A percentile compares a stretch with the other conserved stretches of the same genome.
These are phyloP conservation scores for Gossypium longicalyx DNA, from an alignment of 345 rosid species.

Conservation along the genomic window DNA sequence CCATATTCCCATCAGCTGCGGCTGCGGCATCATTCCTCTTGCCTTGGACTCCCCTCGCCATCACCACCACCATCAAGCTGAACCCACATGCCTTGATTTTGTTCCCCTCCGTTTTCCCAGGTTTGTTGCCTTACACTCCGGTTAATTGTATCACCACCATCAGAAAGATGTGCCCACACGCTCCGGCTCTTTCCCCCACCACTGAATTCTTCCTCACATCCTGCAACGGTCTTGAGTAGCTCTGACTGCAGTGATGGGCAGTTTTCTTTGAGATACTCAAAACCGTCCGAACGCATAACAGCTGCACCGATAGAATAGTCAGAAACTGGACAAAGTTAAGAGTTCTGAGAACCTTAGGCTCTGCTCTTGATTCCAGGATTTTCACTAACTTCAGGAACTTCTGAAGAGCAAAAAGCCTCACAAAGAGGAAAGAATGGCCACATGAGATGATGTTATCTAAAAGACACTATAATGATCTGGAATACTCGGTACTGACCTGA, in stretches of 20 bases:
- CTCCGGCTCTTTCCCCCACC: slow-evolving; percentile 60
- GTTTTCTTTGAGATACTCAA: slow-evolving; percentile 59
- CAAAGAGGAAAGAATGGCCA: slow-evolving; percentile 9
- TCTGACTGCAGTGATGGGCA: slow-evolving; percentile 67
- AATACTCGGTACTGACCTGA: neutral
- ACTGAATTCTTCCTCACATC: slow-evolving; percentile 61
- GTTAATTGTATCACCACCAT: slow-evolving; percentile 59
- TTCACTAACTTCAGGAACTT: slow-evolving; percentile 16
- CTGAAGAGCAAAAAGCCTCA: slow-evolving; percentile 26
- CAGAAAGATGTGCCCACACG: slow-evolving; percentile 66
- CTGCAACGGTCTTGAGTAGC: slow-evolving; percentile 66
- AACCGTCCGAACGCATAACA: slow-evolving; percentile 70
- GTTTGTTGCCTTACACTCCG: slow-evolving; percentile 48
- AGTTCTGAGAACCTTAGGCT: slow-evolving; percentile 19
- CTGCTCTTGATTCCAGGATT: neutral
- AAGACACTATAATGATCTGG: neutral
- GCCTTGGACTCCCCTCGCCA: slow-evolving; percentile 38
- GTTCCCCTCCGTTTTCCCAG: slow-evolving; percentile 67
- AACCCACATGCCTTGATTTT: slow-evolving; percentile 60
- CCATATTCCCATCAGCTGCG: neutral
- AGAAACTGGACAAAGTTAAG: slow-evolving; percentile 6
- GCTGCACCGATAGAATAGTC: slow-evolving; percentile 36
- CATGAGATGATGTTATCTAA: neutral
- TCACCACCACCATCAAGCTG: slow-evolving; percentile 49
- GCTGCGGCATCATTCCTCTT: slow-evolving; percentile 30